Evolutionary conservation across 306 rosid species (phyloP), one percentile per base, ranked within the genome.

Genomic region (Trifolium dubium): DNA sequence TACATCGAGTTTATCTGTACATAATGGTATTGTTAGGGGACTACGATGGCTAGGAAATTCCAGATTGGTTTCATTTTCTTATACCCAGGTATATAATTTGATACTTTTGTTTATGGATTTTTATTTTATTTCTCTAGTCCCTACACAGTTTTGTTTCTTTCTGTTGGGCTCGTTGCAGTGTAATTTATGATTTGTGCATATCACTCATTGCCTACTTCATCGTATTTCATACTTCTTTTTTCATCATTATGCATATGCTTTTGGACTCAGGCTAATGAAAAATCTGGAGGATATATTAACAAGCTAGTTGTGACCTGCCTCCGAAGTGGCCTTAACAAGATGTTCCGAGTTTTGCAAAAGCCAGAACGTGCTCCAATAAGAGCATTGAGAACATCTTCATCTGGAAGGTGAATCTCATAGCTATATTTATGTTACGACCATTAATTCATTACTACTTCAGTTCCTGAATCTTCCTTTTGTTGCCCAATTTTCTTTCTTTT

Each of bases 11-110:
- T 87, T 92, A 84, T 86, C 90, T 49, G 96, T 95, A 59, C 99
- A 92, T 79, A 87, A 76, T 71, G 87, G 89, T 62, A 79, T 74
- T 31, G 93, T 95, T 83, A 87, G 97, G 87, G 99, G 98, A 64
- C 80, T 95, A 67, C 86, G 99, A 58, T 95, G 99, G 99, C 98
- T 95, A 14, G 99, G 99, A 78, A 95, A 95, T 85, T 95, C 99
- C 41, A 90, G 99, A 83, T 69, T 95, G 82, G 99, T 92, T 85
- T 95, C 99, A 10, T 95, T 95, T 88, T 95, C 99, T 69, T 95
- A 90, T 79, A 77, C 78, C 78, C 92, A 92, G 97, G 99, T 94
- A 86, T 61, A 60, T 28, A n/a, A 76, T 54, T 81, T 41, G 59
- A 69, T 55, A 75, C 77, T 30, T 69, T 8, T 39, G 71, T 63